Conservation (phyloP, 441 rosid species). For the Metrosideros polymorpha region DNA sequence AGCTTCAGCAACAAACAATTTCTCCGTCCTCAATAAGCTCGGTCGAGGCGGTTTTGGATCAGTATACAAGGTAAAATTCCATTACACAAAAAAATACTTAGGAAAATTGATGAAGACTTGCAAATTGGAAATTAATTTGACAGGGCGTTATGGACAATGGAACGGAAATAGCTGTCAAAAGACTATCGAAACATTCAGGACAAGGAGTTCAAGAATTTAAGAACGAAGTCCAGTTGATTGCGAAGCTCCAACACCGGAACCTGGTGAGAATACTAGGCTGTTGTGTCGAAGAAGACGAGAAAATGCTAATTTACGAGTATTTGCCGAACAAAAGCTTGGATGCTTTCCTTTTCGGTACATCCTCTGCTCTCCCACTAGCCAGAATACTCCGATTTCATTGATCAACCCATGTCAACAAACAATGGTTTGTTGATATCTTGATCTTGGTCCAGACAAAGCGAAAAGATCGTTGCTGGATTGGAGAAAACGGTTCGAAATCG, state of each 20-base stretch:
- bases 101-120: neutral
- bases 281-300: neutral
- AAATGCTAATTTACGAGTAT: neutral
- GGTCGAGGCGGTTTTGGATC: slow-evolving; percentile 37
- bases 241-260: neutral
- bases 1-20: slow-evolving; percentile 17
- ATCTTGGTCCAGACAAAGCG: neutral
- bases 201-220: neutral
- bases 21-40: slow-evolving; percentile 19
- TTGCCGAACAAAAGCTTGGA: neutral
- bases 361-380: neutral
- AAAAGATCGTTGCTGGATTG: neutral
- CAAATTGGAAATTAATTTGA: neutral
- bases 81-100: neutral
- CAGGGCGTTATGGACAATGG: neutral
- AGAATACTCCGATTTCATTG: neutral
- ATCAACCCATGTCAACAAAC: neutral
- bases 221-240: neutral
- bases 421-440: neutral
- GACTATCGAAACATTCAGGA: neutral
- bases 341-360: neutral
- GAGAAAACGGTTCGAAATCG: neutral
- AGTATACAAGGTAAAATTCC: slow-evolving; percentile 20
- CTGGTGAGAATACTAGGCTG: neutral
- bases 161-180: neutral